Base-by-base conservation (phyloP, 2,329 filamentous ascomycete species). In the Xylariales sp. region DNA sequence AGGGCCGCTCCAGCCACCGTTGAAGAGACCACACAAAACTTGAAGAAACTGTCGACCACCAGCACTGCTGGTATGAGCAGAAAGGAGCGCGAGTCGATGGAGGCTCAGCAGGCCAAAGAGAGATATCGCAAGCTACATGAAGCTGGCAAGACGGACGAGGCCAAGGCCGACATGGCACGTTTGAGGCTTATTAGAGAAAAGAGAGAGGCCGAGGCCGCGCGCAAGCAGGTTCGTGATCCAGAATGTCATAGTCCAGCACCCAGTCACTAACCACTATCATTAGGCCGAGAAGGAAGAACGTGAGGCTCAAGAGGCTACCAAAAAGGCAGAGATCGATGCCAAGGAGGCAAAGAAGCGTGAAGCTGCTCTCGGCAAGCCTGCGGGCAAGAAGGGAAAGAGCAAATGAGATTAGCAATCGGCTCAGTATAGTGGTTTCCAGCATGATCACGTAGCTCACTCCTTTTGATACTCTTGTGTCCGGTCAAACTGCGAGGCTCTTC, bases 91-190 rank as follows among this genome's bases (percentile, higher is more conserved):
- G 76, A 97, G 70, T 86, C 90, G 3, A 58, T 93, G 24, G 86
- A 95, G 68, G 90, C 90, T 2, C 83, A 85, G 48, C 86, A 91
- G 61, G 88, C 88, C 21, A 90, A 89, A 63, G 90, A 95, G 71
- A 78, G 82, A 52, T 96, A 95, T 60, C 79, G 88, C 72, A 95
- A 94, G 68, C 65, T 96, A 55, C 91, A 96, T 58, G 87, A 89
- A 43, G 86, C 89, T 59, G 91, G 91, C 57, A 97, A 97, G 80
- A 97, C 93, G 32, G 93, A 98, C 46, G 87, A 96, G 73, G 90
- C 91, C 35, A 85, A 88, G 62, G 84, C 87, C 4, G 93, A 98
- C 65, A 60, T 97, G 52, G 91, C 88, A 45, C 79, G 93, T 42
- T 68, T 98, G 57, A 81, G 73, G 62, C 61, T 91, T 45, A 88